Evolutionary conservation across 371 early-diverging fungal species (phyloP).

Genomic region (Rhizopus delemar): DNA sequence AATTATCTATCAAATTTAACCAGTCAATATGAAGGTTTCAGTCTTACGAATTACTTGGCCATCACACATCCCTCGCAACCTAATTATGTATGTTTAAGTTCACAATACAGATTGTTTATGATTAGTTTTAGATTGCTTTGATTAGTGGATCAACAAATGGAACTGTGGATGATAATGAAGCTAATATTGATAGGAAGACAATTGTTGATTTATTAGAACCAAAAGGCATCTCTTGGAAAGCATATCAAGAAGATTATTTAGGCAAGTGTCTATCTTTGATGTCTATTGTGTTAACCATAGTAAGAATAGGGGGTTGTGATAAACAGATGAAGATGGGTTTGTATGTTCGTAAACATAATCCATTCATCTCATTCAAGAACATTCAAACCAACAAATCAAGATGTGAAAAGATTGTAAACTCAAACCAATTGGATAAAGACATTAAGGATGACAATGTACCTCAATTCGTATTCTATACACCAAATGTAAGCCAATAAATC

Average conservation of each 20-base stretch:
- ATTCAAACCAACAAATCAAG: conserved; percentile 48
- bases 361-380: conserved; percentile 59
- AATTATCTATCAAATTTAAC: too few relatives aligned
- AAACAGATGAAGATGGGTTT: conserved; percentile 26
- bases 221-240: conserved; percentile 64
- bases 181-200: conserved; percentile 37
- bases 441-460: conserved; percentile 48
- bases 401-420: conserved; percentile 57
- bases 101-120: too few relatives aligned
- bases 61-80: too few relatives aligned
- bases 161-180: conserved; percentile 42
- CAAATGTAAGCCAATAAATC: conserved; percentile 32
- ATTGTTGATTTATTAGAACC: conserved; percentile 68
- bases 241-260: conserved; percentile 66
- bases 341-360: conserved; percentile 61
- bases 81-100: too few relatives aligned
- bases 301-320: conserved; percentile 15
- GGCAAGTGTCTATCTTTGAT: conserved; percentile 19
- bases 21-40: too few relatives aligned
- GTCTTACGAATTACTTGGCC: too few relatives aligned
- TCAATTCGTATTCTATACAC: conserved; percentile 61
- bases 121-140: conserved; percentile 31
- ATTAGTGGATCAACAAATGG: conserved; percentile 52
- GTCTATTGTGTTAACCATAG: too few relatives aligned
- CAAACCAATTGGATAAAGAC: conserved; percentile 52